phyloP scores from a whole-genome alignment of 208 protist genomes.

The Crithidia sp. region DNA sequence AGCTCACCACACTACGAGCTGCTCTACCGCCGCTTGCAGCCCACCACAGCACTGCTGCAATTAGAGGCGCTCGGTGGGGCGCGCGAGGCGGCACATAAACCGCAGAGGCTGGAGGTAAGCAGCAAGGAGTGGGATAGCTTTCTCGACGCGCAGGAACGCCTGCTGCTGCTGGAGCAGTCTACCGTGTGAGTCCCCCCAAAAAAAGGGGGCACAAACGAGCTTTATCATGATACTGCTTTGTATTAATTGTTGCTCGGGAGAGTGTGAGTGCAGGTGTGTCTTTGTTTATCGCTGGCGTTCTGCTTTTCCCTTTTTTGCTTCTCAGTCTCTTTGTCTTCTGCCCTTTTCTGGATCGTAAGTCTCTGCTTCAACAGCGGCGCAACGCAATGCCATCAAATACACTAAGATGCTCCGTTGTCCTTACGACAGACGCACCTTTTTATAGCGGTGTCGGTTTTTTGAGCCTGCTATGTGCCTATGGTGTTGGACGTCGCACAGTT shows the following conservation, averaged over 20 bases:
- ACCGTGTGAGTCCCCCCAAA: background rate
- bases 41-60: slow-evolving; percentile 34
- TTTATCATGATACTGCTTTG: background rate
- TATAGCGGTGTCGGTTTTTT: too few relatives aligned
- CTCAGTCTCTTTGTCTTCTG: too few relatives aligned
- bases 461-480: too few relatives aligned
- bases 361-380: too few relatives aligned
- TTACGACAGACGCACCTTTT: too few relatives aligned
- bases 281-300: background rate
- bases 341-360: too few relatives aligned
- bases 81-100: too few relatives aligned
- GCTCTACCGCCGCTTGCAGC: slow-evolving; percentile 55
- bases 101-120: background rate
- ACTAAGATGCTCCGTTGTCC: too few relatives aligned
- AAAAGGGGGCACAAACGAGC: background rate
- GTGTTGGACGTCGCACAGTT: too few relatives aligned
- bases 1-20: slow-evolving; percentile 81
- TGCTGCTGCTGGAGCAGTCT: slow-evolving; percentile 25
- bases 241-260: too few relatives aligned
- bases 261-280: background rate
- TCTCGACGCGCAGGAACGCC: slow-evolving; percentile 20
- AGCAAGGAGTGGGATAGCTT: slow-evolving; percentile 19
- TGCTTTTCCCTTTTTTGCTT: slow-evolving; percentile 1
- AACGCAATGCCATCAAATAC: too few relatives aligned
- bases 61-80: slow-evolving; percentile 21